Percentiles rank a stretch among this genome's conserved stretches.
Conservation (phyloP, 2,329 filamentous ascomycete species). For the Dactylellina leptospora region DNA sequence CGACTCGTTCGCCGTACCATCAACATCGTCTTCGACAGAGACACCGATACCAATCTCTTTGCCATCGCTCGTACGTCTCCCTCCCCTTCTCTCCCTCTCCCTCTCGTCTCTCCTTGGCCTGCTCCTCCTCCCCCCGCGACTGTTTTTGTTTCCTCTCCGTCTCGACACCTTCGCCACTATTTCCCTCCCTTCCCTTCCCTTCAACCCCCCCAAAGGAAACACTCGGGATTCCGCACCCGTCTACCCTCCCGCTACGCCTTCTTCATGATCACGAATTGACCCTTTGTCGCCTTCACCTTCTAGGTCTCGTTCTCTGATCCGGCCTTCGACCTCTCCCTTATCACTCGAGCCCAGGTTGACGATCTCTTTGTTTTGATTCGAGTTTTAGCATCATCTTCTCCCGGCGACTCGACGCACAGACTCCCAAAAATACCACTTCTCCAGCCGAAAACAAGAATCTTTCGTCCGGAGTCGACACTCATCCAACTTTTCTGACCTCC, state of each 20-base stretch:
- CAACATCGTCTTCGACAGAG: background rate
- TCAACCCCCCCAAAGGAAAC: no score
- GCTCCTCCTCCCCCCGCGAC: slow-evolving; percentile 59
- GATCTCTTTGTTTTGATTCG: slow-evolving; percentile 44
- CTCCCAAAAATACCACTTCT: slow-evolving; percentile 12
- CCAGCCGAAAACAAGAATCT: slow-evolving; percentile 23
- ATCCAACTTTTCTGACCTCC: background rate
- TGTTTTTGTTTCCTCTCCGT: slow-evolving; percentile 57
- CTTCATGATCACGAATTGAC: slow-evolving; percentile 60
- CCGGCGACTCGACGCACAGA: slow-evolving; percentile 37
- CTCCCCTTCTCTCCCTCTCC: no score
- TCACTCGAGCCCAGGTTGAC: slow-evolving; percentile 18
- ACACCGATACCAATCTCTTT: slow-evolving; percentile 22
- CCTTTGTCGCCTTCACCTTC: slow-evolving; percentile 63
- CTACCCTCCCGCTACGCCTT: slow-evolving; percentile 65
- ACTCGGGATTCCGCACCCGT: no score
- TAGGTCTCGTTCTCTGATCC: slow-evolving; percentile 6
- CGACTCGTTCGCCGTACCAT: background rate
- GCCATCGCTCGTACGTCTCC: slow-evolving; percentile 20
- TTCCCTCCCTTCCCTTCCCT: slow-evolving; percentile 66
- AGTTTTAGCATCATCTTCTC: slow-evolving; percentile 25
- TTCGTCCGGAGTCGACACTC: background rate
- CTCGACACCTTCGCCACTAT: slow-evolving; percentile 59
- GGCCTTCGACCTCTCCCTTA: slow-evolving; percentile 17
- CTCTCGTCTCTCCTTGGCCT: slow-evolving; percentile 42